phyloP scores from a whole-genome alignment of 306 rosid genomes.

The Cajanus cajan region DNA sequence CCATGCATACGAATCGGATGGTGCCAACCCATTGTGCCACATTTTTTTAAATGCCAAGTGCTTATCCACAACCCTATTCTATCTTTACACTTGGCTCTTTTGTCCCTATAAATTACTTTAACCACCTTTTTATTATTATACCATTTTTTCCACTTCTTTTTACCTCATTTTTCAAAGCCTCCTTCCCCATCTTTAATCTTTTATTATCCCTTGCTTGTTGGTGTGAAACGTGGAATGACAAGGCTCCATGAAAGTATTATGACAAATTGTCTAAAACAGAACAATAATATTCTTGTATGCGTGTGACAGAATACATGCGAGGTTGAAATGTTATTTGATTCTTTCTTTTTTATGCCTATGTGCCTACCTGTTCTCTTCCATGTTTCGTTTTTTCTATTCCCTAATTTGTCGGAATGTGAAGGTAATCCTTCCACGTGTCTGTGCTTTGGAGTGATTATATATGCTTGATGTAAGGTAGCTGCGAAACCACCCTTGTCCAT shows the following conservation, averaged over 20 bases:
- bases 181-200: background rate
- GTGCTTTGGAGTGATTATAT: constrained; percentile 27
- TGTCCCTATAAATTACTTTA: constrained; percentile 29
- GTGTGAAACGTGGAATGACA: constrained; percentile 22
- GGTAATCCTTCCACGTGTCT: constrained; percentile 1
- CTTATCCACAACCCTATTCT: constrained; percentile 31
- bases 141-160: constrained; percentile 3
- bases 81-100: constrained; percentile 29
- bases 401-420: constrained; percentile 9
- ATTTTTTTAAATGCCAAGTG: constrained; percentile 22
- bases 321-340: constrained; percentile 24
- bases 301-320: constrained; percentile 35
- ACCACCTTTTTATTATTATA: constrained; percentile 32
- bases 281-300: constrained; percentile 36
- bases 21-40: constrained; percentile 33
- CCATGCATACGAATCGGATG: constrained; percentile 31
- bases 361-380: constrained; percentile 49
- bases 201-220: background rate
- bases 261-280: constrained; percentile 27
- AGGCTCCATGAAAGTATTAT: constrained; percentile 5
- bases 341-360: constrained; percentile 20
- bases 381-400: constrained; percentile 11
- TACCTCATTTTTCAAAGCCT: background rate
- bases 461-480: background rate
- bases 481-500: constrained; percentile 4